Percentiles rank a stretch among this genome's conserved stretches.
phyloP scores from a whole-genome alignment of 768 basidiomycete genomes.

The Hemileccinum impolitum region DNA sequence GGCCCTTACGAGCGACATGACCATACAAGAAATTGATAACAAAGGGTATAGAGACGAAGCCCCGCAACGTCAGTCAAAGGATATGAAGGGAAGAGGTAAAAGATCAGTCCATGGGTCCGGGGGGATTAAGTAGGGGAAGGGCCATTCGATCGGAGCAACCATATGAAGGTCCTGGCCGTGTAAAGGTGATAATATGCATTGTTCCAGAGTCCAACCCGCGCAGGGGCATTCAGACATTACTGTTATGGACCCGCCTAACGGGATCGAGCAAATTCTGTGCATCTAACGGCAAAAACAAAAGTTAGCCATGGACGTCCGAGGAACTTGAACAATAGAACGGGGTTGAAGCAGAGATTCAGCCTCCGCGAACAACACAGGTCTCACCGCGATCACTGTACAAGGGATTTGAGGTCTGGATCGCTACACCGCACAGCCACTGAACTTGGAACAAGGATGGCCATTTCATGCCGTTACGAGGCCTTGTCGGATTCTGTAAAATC shows the following conservation, averaged over 20 bases:
- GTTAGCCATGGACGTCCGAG: conserved; percentile 4
- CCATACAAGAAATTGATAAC: conserved; percentile 8
- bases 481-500: no score
- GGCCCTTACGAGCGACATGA: conserved; percentile 24
- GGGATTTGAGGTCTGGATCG: not conserved
- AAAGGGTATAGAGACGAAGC: conserved; percentile 37
- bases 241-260: conserved; percentile 1
- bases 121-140: conserved; percentile 19
- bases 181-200: conserved; percentile 17
- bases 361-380: conserved; percentile 24
- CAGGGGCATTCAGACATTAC: conserved; percentile 1
- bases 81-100: conserved; percentile 12
- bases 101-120: not conserved
- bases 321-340: conserved; percentile 26
- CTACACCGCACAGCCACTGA: conserved; percentile 13
- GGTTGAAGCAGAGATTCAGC: conserved; percentile 3
- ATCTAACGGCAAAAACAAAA: conserved; percentile 23
- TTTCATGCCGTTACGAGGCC: no score
- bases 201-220: conserved; percentile 12
- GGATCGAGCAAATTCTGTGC: conserved; percentile 8
- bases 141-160: conserved; percentile 9
- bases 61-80: conserved; percentile 41
- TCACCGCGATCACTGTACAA: conserved; percentile 32
- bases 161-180: conserved; percentile 8
- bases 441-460: not conserved